Evolutionary conservation across 1,284 basidiomycete genomes (phyloP).

Genomic region (Austroboletus novae-zelandiae): DNA sequence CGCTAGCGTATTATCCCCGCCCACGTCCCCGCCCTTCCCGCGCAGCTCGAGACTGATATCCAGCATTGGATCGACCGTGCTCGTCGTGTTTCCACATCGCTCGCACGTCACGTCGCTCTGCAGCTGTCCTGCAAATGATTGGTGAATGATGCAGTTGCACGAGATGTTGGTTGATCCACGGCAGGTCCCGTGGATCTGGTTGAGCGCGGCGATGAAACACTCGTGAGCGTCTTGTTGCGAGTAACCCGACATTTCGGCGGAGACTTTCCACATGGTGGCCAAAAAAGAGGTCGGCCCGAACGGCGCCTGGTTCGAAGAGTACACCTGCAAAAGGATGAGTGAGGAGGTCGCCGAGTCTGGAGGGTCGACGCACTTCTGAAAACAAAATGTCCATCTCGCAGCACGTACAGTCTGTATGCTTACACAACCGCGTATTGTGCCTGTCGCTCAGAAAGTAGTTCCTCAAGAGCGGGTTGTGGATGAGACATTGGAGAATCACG

Average conservation of each 20-base stretch:
- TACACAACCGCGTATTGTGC: slow-evolving; percentile 72
- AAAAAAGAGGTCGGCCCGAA: slow-evolving; percentile 86
- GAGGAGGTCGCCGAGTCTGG: not conserved
- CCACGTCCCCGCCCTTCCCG: slow-evolving; percentile 45
- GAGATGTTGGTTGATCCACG: slow-evolving; percentile 68
- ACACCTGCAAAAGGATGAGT: slow-evolving; percentile 49
- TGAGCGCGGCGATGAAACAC: slow-evolving; percentile 80
- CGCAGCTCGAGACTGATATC: slow-evolving; percentile 89
- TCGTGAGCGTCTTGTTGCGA: slow-evolving; percentile 96
- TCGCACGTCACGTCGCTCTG: slow-evolving; percentile 91
- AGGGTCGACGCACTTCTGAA: slow-evolving; percentile 57
- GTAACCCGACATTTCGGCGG: slow-evolving; percentile 83
- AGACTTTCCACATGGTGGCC: slow-evolving; percentile 83
- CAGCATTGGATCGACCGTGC: slow-evolving; percentile 85
- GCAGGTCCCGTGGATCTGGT: slow-evolving; percentile 81
- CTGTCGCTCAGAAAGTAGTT: slow-evolving; percentile 90
- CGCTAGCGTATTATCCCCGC: slow-evolving; percentile 56
- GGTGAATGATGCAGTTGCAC: slow-evolving; percentile 92
- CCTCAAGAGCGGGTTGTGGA: slow-evolving; percentile 89
- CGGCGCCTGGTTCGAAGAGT: slow-evolving; percentile 65
- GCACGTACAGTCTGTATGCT: slow-evolving; percentile 77
- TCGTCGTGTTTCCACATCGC: slow-evolving; percentile 71
- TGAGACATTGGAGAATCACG: slow-evolving; percentile 88
- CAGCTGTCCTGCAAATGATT: slow-evolving; percentile 84
- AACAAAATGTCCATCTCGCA: slow-evolving; percentile 96